Percentiles rank a stretch among this genome's conserved stretches.
Evolutionary conservation across 1,284 basidiomycete genomes (phyloP).

Genomic region (Volvariella volvacea): DNA sequence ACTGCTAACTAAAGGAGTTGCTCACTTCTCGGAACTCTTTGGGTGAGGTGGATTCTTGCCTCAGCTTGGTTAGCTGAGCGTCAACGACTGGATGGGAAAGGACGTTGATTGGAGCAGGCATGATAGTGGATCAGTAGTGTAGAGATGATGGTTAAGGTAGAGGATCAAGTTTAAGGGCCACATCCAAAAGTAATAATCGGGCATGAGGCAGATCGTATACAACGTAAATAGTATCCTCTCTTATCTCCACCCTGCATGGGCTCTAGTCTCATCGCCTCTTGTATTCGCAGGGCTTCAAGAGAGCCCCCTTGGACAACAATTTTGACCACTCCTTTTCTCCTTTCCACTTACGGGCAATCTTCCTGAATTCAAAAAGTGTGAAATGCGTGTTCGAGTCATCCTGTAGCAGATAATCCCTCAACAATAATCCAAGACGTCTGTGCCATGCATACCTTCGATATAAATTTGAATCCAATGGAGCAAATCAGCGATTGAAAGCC

Average conservation of each 20-base stretch:
- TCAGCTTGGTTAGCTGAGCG: constrained; percentile 65
- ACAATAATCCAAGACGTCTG: constrained; percentile 5
- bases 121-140: constrained; percentile 13
- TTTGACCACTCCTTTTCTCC: constrained; percentile 60
- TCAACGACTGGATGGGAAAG: constrained; percentile 71
- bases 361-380: constrained; percentile 80
- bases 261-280: constrained; percentile 68
- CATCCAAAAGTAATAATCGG: too few species aligned
- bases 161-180: constrained; percentile 5
- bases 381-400: constrained; percentile 85
- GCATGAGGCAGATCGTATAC: too few species aligned
- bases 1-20: constrained; percentile 1
- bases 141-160: constrained; percentile 7
- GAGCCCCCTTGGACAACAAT: constrained; percentile 50
- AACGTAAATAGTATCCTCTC: constrained; percentile 6
- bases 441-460: constrained; percentile 53
- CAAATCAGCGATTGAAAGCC: constrained; percentile 71
- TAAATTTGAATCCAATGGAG: constrained; percentile 77
- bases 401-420: constrained; percentile 30
- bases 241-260: constrained; percentile 12
- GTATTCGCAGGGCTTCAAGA: constrained; percentile 94
- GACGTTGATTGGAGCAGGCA: constrained; percentile 38
- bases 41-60: constrained; percentile 52
- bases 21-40: constrained; percentile 77
- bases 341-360: constrained; percentile 42